Percentiles rank a stretch among this genome's conserved stretches.
phyloP scores from a whole-genome alignment of 164 flowering plant genomes.

The Magnolia sinica region DNA sequence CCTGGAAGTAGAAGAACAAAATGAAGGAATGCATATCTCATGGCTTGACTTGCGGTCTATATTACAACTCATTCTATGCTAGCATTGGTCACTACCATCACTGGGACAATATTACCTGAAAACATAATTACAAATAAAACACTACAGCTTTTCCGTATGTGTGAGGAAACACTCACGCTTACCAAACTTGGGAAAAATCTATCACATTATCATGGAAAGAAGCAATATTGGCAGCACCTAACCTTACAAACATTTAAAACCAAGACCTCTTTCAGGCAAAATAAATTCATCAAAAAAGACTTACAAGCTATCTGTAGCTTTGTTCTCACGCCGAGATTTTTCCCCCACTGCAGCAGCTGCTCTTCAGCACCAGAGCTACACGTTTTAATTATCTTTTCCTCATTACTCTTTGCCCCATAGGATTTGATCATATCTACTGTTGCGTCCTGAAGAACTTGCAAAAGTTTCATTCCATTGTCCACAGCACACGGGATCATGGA shows the following conservation, averaged over 20 bases:
- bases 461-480: slow-evolving; percentile 12
- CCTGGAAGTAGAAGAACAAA: too few species aligned
- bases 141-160: too few species aligned
- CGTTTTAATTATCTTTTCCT: slow-evolving; percentile 26
- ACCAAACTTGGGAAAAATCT: too few species aligned
- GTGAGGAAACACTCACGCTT: too few species aligned
- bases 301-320: slow-evolving; percentile 65
- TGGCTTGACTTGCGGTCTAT: too few species aligned
- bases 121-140: too few species aligned
- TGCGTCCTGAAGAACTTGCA: slow-evolving; percentile 36
- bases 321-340: slow-evolving; percentile 49
- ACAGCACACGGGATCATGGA: slow-evolving; percentile 19
- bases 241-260: not conserved
- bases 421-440: slow-evolving; percentile 36
- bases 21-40: too few species aligned
- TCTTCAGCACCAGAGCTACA: slow-evolving; percentile 42
- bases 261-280: not conserved
- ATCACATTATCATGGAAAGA: too few species aligned
- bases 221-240: not conserved
- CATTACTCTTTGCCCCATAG: slow-evolving; percentile 36
- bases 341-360: slow-evolving; percentile 57
- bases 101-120: too few species aligned
- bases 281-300: slow-evolving; percentile 17
- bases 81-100: too few species aligned
- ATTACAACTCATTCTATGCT: too few species aligned